Conservation (phyloP, 495 filamentous ascomycete species). For the Penicillium dipodomyicola region DNA sequence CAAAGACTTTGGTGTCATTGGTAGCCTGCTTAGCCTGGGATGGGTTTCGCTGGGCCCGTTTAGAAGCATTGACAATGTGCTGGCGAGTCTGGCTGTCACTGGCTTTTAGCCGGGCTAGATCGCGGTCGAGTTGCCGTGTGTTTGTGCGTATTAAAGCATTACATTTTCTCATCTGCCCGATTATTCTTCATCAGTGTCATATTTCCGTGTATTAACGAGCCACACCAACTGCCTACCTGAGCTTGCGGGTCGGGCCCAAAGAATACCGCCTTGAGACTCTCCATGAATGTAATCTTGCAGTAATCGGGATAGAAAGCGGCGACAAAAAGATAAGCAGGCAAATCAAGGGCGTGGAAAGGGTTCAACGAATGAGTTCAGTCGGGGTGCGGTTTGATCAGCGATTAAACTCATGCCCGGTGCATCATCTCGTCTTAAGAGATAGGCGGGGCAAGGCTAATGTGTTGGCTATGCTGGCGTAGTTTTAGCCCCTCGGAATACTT, state of each 20-base stretch:
- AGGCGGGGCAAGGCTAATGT: constrained; percentile 9
- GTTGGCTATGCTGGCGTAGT: not conserved
- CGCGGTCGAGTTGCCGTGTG: constrained; percentile 91
- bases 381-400: constrained; percentile 1
- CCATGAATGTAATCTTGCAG: constrained; percentile 56
- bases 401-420: constrained; percentile 9
- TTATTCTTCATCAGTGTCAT: constrained; percentile 6
- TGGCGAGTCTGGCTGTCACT: constrained; percentile 83
- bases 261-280: constrained; percentile 81
- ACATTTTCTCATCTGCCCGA: constrained; percentile 85
- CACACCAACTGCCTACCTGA: constrained; percentile 57
- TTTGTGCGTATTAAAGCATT: constrained; percentile 87
- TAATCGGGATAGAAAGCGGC: not conserved
- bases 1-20: constrained; percentile 79
- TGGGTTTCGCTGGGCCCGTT: constrained; percentile 75
- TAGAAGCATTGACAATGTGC: constrained; percentile 74
- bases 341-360: constrained; percentile 4
- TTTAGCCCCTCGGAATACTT: not conserved
- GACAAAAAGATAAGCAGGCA: not conserved
- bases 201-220: not conserved
- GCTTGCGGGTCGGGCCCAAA: constrained; percentile 88
- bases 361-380: not conserved
- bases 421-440: constrained; percentile 17
- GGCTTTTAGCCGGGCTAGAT: constrained; percentile 70
- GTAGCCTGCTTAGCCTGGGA: constrained; percentile 70